Conservation (phyloP, 1,284 basidiomycete genomes). For the Malassezia japonica region DNA sequence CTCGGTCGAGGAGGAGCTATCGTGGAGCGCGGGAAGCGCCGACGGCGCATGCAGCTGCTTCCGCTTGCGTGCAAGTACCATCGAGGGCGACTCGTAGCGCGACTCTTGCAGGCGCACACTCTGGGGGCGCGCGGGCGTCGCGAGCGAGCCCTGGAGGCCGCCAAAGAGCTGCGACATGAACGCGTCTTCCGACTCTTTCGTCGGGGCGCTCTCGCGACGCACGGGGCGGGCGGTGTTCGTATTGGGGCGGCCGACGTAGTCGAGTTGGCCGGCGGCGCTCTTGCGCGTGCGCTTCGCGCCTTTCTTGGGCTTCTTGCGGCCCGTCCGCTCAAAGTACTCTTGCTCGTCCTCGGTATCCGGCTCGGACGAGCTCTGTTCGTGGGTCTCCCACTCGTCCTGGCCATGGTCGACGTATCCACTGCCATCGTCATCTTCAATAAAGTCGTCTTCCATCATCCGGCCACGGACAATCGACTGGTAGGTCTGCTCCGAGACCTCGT, state of each 20-base stretch:
- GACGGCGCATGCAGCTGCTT: conserved; percentile 13
- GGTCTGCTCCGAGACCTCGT: conserved; percentile 82
- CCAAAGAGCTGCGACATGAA: conserved; percentile 44
- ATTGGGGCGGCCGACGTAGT: conserved; percentile 10
- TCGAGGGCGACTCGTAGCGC: conserved; percentile 19
- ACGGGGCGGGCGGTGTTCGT: neutral
- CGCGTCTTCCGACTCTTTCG: conserved; percentile 42
- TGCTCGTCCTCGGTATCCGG: conserved; percentile 39
- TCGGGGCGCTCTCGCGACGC: conserved; percentile 14
- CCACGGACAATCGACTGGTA: conserved; percentile 77
- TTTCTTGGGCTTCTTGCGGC: conserved; percentile 40
- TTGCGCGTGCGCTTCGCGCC: conserved; percentile 24
- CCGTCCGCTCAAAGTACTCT: conserved; percentile 44
- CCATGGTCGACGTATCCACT: conserved; percentile 91
- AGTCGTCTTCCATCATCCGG: conserved; percentile 81
- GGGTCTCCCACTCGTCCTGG: conserved; percentile 72
- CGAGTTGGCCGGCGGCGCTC: conserved; percentile 2
- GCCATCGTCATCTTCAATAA: conserved; percentile 80
- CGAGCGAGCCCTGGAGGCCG: conserved; percentile 24
- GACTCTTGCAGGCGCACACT: neutral
- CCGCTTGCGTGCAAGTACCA: conserved; percentile 20
- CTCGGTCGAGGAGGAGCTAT: conserved; percentile 13
- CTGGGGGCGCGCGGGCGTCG: conserved; percentile 14
- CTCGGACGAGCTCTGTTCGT: conserved; percentile 22
- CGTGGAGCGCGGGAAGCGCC: conserved; percentile 7